A percentile compares a stretch with the other conserved stretches of the same genome.
Conservation (phyloP, 163 green algal genomes). For the Scenedesmus sp. region DNA sequence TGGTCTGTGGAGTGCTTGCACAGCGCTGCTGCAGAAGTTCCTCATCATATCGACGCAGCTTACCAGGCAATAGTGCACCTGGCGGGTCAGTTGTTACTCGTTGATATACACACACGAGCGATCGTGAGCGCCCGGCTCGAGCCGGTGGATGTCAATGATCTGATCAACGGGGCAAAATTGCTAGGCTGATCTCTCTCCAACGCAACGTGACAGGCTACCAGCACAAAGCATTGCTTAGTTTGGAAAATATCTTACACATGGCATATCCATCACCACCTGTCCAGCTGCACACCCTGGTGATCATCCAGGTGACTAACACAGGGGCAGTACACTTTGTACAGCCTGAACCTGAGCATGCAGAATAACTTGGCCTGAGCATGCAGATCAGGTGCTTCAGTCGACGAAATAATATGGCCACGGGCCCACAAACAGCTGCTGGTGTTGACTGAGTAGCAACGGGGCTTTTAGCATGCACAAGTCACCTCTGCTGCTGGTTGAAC, state of each 20-base stretch:
- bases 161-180: not conserved
- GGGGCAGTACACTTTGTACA: not conserved
- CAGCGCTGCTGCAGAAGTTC: not conserved
- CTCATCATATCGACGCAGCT: not conserved
- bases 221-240: too few species aligned
- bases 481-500: too few species aligned
- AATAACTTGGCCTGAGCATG: too few species aligned
- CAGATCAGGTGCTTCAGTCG: too few species aligned
- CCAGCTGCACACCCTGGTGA: not conserved
- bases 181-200: not conserved
- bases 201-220: not conserved
- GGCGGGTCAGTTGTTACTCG: not conserved
- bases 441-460: too few species aligned
- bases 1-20: not conserved
- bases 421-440: too few species aligned
- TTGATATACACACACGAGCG: not conserved
- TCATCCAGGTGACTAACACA: not conserved
- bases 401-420: too few species aligned
- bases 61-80: not conserved
- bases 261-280: not conserved
- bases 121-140: not conserved
- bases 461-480: too few species aligned
- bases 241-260: too few species aligned
- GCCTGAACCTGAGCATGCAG: not conserved
- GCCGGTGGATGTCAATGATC: not conserved